Evolutionary conservation across 1,284 basidiomycete genomes (phyloP), one percentile per base, ranked within the genome.

Genomic region (Papiliotrema terrestris): DNA sequence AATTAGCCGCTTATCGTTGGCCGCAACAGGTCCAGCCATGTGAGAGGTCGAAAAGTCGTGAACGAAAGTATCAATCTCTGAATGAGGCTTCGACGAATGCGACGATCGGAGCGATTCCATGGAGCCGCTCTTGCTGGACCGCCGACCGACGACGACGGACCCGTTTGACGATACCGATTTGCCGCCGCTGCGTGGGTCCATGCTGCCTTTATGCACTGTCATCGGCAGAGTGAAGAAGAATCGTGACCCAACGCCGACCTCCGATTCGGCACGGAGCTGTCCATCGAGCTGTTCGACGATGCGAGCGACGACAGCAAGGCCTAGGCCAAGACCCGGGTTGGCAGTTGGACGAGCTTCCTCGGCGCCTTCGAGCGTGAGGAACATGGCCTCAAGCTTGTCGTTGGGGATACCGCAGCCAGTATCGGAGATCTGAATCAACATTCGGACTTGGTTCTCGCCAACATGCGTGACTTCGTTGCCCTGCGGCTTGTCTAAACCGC

Each of bases 301-400:
- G n/a, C 88, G 81, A 0, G 87, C 87, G 4, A 90, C 88, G 8
- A 91, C 85, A 13, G 89, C 89, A 8, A 91, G 78, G 25, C 89
- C 88, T 13, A 91, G 80, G 14, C 88, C 87, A 1, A 72, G 47
- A 13, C 65, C 60, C 1, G 62, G 61, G 14, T 23, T 11, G 8
- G 42, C 45, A 3, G 54, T 44, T 3, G 49, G 51, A 37, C 56
- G 54, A n/a, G 67, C 72, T 4, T 83, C 83, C 60, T 89, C 88
- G 2, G 90, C 87, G 63, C 90, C 86, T 74, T 92, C 90, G 58
- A 94, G 88, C 57, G 91, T 88, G 50, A 89, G 80, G 77, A 93
- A 93, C 57, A 93, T 89, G 55, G 83, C 84, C 69, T 89, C 87
- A 23, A 93, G 80, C 72, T 88, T 88, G 41, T 81, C 81, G 6